phyloP scores from a whole-genome alignment of 192 early-diverging fungal species.

The Coemansia sp. region DNA sequence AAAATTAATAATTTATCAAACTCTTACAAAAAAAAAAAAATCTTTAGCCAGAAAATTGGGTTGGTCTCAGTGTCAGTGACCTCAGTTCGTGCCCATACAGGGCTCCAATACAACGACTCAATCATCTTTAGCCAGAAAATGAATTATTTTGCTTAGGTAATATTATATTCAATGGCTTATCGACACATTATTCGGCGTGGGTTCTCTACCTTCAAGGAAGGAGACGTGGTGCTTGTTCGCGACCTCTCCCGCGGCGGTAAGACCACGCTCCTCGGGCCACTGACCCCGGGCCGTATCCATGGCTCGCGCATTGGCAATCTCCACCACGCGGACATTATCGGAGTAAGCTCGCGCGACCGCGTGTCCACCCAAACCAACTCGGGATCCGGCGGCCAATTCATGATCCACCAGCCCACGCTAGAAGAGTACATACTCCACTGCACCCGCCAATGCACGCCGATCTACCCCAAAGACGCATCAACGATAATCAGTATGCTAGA shows the following conservation, averaged over 20 bases:
- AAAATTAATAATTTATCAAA: not conserved
- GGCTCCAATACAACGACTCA: too few species aligned
- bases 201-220: slow-evolving; percentile 13
- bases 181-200: not conserved
- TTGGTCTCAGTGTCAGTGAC: too few species aligned
- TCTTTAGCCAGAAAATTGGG: not conserved
- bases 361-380: slow-evolving; percentile 2
- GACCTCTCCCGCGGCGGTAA: slow-evolving; percentile 23
- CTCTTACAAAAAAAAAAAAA: not conserved
- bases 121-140: not conserved
- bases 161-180: not conserved
- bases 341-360: slow-evolving; percentile 16
- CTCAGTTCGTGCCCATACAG: too few species aligned
- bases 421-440: slow-evolving; percentile 28
- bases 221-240: slow-evolving; percentile 42
- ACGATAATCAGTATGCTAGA: slow-evolving; percentile 57
- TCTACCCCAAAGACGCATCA: slow-evolving; percentile 67
- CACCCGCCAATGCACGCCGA: slow-evolving; percentile 48
- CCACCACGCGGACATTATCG: slow-evolving; percentile 28
- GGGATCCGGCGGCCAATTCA: slow-evolving; percentile 13
- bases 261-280: slow-evolving; percentile 22
- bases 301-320: slow-evolving; percentile 17
- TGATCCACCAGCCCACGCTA: slow-evolving; percentile 42
- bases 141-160: too few species aligned
- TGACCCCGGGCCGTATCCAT: not conserved